These are phyloP conservation scores for Boechera stricta DNA, from an alignment of 345 rosid species.

Conservation along the genomic window DNA sequence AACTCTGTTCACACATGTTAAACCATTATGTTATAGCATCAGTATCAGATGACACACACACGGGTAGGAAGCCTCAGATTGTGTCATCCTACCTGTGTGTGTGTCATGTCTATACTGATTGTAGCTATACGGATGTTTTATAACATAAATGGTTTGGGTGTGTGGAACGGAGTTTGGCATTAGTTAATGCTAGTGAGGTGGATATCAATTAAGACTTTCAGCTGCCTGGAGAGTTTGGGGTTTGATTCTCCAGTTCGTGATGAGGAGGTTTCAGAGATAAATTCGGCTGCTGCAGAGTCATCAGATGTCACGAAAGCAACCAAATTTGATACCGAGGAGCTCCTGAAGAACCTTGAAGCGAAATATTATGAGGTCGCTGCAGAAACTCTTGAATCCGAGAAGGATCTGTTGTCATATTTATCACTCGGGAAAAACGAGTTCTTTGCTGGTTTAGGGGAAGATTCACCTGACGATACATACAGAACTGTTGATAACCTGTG, in stretches of 20 bases:
- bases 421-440: slow-evolving; percentile 63
- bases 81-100: slow-evolving; percentile 64
- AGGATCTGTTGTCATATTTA: slow-evolving; percentile 59
- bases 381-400: slow-evolving; percentile 41
- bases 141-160: slow-evolving; percentile 69
- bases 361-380: slow-evolving; percentile 40
- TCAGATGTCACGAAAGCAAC: slow-evolving; percentile 24
- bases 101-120: slow-evolving; percentile 67
- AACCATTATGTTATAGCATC: slow-evolving; percentile 65
- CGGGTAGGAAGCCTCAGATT: slow-evolving; percentile 52
- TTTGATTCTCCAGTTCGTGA: slow-evolving; percentile 31
- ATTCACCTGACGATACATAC: slow-evolving; percentile 50
- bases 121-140: slow-evolving; percentile 63
- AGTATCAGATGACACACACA: slow-evolving; percentile 63
- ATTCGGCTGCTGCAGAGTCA: slow-evolving; percentile 29
- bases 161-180: slow-evolving; percentile 53
- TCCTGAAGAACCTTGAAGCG: slow-evolving; percentile 58
- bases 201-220: not conserved
- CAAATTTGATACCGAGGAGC: slow-evolving; percentile 51
- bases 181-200: slow-evolving; percentile 13
- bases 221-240: slow-evolving; percentile 5
- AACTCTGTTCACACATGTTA: slow-evolving; percentile 54
- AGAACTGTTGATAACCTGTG: slow-evolving; percentile 57
- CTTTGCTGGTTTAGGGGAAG: slow-evolving; percentile 62
- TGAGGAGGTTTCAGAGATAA: slow-evolving; percentile 43